Evolutionary conservation across 2,329 filamentous ascomycete species (phyloP).

Genomic region (Metarhizium humberi): DNA sequence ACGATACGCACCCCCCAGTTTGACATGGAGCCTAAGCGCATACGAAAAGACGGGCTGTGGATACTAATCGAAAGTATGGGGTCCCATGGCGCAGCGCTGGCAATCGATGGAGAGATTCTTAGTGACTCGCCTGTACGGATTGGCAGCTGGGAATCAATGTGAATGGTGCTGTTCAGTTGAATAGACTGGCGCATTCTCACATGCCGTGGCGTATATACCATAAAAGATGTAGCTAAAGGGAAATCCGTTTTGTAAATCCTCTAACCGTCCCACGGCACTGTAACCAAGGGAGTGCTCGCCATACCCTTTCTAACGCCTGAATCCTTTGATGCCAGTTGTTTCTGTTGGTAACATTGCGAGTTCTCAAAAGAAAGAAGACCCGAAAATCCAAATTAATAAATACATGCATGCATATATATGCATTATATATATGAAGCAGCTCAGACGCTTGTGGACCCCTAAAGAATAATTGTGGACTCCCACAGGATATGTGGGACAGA

Average conservation of each 20-base stretch:
- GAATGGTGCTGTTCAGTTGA: background rate
- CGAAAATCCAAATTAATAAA: background rate
- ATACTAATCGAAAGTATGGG: constrained; percentile 74
- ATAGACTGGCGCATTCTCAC: background rate
- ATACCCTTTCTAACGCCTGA: background rate
- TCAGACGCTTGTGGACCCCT: background rate
- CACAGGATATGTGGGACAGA: background rate
- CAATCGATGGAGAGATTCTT: constrained; percentile 44
- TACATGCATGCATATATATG: background rate
- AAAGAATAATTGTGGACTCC: background rate
- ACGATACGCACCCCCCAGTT: constrained; percentile 64
- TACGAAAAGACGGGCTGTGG: constrained; percentile 54
- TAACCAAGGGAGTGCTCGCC: background rate
- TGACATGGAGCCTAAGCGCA: constrained; percentile 59
- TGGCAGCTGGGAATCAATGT: constrained; percentile 30
- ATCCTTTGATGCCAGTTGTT: background rate
- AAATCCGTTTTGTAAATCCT: background rate
- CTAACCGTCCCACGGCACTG: background rate
- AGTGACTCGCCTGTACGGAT: constrained; percentile 37
- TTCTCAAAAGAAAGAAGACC: background rate
- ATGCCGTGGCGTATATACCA: background rate
- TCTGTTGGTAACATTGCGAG: background rate
- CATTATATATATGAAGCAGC: background rate
- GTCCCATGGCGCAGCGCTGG: constrained; percentile 29
- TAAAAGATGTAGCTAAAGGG: background rate